Base-by-base conservation (phyloP, 2,329 filamentous ascomycete genomes). In the Colletotrichum melonis region DNA sequence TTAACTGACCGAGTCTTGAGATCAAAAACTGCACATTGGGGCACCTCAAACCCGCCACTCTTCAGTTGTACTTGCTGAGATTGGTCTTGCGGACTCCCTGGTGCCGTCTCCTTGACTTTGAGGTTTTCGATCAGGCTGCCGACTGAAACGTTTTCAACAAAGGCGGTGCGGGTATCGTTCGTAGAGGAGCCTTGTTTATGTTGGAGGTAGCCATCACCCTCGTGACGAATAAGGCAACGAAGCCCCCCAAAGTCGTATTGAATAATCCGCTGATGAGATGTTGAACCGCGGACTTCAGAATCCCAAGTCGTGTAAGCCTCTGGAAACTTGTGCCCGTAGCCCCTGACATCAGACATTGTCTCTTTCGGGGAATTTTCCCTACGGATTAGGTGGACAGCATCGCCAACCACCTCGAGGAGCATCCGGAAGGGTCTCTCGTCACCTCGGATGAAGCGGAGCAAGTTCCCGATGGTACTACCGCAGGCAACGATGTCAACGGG, bases 281-380 rank as follows among this genome's bases (percentile, higher is more conserved):
- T 81, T 0, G 91, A 93, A 0, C 85, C 84, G 58, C 84, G 85
- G 0, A 90, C 87, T 1, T 85, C 85, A 0, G 76, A 12, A 11
- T 88, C 87, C 91, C 92, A 94, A 0, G 85, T 89, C 0, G 92
- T 94, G 77, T 93, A 91, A 1, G 85, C 84, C 60, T 93, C 90
- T 0, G 90, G 90, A 75, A 94, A 94, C 0, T 89, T 86, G 76
- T 94, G 91, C 0, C 92, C 92, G 76, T 86, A 93, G 0, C 92
- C 92, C 19, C 76, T 76, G 0, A 94, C 81, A n/a, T 84, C 84
- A 0, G 81, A 75, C 5, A 94, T 90, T 0, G 84, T 78, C 75
- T 92, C 89, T 0, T 79, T 87, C 0, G 91, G 90, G 0, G 88
- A 86, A 57, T 89, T 90, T 76, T 92, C 91, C 26, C 88, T 85